Base-by-base conservation (phyloP, 192 early-diverging fungal species). In the Neocallimastix lanati region DNA sequence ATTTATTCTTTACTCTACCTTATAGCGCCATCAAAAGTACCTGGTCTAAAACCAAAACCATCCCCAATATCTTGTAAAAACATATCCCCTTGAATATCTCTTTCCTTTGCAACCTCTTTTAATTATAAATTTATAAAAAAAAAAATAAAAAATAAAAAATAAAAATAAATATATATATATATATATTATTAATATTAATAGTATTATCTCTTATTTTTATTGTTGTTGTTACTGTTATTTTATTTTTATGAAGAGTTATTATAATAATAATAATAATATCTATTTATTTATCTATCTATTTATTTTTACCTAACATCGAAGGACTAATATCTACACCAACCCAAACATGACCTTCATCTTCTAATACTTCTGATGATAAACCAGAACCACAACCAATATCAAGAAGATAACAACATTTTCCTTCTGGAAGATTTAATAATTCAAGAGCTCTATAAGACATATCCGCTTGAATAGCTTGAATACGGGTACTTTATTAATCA, bases 311-410 rank as follows among this genome's bases (percentile, higher is more conserved):
- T 37, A 99, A 86, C 97, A 99, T 99, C 28, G 93, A 84, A 7
- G 93, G 91, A 25, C 95, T 92, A 81, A 99, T 95, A 83, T 99
- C 97, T 86, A 98, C 88, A 21, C 97, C 97, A 35, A 96, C 94
- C 97, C 97, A 99, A 36, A 93, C 81, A 81, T 99, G 96, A n/a
- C 94, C 95, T 76, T 94, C 92, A 80, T 97, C 97, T 30, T 96
- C 94, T 50, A 99, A 83, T 38, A 96, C 93, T 83, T 99, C 96
- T 12, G 96, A 96, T 85, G 91, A 93, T 79, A 99, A 88, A 29
- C 97, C 97, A 12, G 95, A 96, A 83, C 96, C 97, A 83, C 97
- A 98, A 29, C 97, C 96, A 83, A 99, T 96, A 84, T 99, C 97
- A 28, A 99, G 88, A 67, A 99, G 82, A 77, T 88, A 94, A 78